Base-by-base conservation (phyloP, 2,329 filamentous ascomycete species). In the Aureobasidium sp. region DNA sequence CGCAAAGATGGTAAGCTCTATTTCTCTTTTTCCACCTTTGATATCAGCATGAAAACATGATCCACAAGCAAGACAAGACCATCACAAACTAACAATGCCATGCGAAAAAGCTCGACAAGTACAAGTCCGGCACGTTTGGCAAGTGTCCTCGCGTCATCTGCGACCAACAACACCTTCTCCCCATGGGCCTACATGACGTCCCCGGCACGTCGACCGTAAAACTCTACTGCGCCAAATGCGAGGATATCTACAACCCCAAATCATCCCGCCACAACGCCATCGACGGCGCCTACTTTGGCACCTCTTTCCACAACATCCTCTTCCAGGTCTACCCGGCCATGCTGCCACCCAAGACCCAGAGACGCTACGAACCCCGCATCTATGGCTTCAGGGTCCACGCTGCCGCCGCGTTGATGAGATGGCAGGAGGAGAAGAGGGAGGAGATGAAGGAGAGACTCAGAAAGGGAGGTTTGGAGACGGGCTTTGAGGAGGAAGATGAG, bases 171-270 rank as follows among this genome's bases (percentile, higher is more conserved):
- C 91, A 92, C 7, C 85, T 99, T 40, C 84, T 99, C 29, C 94
- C 94, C 47, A 95, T 96, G 85, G 94, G 94, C 65, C 88, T 95
- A 68, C 89, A 90, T 68, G 94, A 99, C 75, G 80, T 93, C 2
- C 84, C 94, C 64, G 91, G 91, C 75, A 79, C 86, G 67, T 95
- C 92, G 70, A 86, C 93, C 49, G 94, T 96, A 66, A 97, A 96
- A 76, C 88, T 99, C 57, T 99, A 96, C 82, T 99, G 94, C 76
- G 86, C 89, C 50, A 90, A 91, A 68, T 99, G 94, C 79, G 94
- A 99, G 80, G 94, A 99, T 74, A 88, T 95, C 62, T 99, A 99
- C 81, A 97, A 97, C 76, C 94, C 94, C 46, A 99, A 99, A 75
- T 97, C 94, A 3, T 93, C 90, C 21, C 90, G 94, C 29, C 94